Base-by-base conservation (phyloP, 139 green algal species). In the Tetradesmus obliquus region DNA sequence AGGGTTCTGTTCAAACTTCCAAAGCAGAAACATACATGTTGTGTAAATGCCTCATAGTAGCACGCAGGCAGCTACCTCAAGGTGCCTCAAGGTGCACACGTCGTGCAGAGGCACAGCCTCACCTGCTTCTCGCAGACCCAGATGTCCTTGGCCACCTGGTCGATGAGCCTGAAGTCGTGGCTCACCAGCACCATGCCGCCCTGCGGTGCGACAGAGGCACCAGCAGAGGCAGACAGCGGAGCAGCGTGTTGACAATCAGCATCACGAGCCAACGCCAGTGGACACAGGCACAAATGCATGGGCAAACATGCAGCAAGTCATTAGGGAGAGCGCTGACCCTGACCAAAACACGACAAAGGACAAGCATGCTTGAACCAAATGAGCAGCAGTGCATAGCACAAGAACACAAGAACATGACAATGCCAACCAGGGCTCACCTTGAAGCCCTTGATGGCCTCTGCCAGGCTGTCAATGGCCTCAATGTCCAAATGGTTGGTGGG, bases 131-230 rank as follows among this genome's bases (percentile, higher is more conserved):
- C 96, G 89, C 96, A 97, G 51, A 97, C 91, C 96, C 96, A 98
- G 91, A 98, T 97, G 89, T 97, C 87, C 45, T 96, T 94, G 32
- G 96, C 95, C 20, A 97, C 96, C 92, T 98, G 96, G 58, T 94
- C 95, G 87, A 99, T 99, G n/a, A 99, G 95, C 24, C 97, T 93
- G 94, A 99, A 99, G 94, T 99, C 97, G 91, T 99, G 97, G 15
- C 85, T 95, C 19, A 99, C 97, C 66, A 99, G 94, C 87, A 99
- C 96, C 90, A 99, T 93, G 87, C 97, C 97, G 57, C 98, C 98
- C 87, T 99, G 91, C 87, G 81, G 93, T 5, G 97, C 6, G 7
- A 66, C 57, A 66, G 8, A 13, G 8, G 8, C 6, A 66, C 6
- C 57, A 66, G 57, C 57, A 66, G 8, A 66, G 7, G 8, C 57